Percentiles rank a stretch among this genome's conserved stretches.
phyloP scores from a whole-genome alignment of 2,329 filamentous ascomycete genomes.

The Colletotrichum paranaense region DNA sequence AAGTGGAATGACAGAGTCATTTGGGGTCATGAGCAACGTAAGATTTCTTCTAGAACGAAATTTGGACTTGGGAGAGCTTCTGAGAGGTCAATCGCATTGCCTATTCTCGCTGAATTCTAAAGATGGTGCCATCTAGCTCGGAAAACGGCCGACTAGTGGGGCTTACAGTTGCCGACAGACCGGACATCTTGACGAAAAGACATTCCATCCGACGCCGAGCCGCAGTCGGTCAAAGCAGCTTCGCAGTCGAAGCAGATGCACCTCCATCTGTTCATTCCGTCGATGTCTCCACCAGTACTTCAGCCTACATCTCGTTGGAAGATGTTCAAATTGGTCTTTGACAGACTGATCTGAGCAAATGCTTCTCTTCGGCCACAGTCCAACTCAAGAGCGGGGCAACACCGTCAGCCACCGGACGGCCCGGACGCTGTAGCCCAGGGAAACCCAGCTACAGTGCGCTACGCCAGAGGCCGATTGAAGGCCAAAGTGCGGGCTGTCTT shows the following conservation, averaged over 20 bases:
- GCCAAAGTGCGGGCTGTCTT: neutral
- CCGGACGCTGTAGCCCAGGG: neutral
- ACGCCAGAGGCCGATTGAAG: no score
- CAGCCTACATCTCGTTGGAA: neutral
- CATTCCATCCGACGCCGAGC: neutral
- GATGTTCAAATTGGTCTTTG: neutral
- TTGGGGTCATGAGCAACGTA: slow-evolving; percentile 1
- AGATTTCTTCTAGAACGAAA: neutral
- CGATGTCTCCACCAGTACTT: neutral
- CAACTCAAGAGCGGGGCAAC: neutral
- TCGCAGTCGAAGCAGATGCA: neutral
- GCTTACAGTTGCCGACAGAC: neutral
- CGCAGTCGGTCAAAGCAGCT: neutral
- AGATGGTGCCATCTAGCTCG: neutral
- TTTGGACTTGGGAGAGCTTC: neutral
- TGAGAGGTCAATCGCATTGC: neutral
- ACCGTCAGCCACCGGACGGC: neutral
- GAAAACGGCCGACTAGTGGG: neutral
- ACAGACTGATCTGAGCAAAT: neutral
- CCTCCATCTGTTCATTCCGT: neutral
- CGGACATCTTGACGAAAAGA: neutral
- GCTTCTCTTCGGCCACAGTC: neutral
- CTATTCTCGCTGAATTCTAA: neutral
- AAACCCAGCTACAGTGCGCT: neutral
- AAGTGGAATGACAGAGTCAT: slow-evolving; percentile 1